Evolutionary conservation across 2,329 filamentous ascomycete genomes (phyloP), one percentile per base, ranked within the genome.

Genomic region (Raffaelea arxii): DNA sequence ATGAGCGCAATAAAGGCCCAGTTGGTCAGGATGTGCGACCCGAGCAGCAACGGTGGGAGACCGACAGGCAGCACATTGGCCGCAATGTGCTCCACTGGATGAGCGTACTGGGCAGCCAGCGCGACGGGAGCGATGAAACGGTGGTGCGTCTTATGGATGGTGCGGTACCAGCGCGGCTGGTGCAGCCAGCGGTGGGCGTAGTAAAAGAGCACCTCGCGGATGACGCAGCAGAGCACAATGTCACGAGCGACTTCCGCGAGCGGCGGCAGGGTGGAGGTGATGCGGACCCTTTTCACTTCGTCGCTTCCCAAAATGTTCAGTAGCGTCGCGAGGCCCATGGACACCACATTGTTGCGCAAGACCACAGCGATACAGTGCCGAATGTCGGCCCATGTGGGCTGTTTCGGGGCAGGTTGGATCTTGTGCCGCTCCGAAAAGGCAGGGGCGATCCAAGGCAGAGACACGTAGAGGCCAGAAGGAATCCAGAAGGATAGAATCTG

Each of bases 81-180:
- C 11, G 75, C 47, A 3, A 79, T 49, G 53, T 78, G 73, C 58
- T 79, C 76, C n/a, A 72, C 48, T 0, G 74, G 74, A 52, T 78
- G 75, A 0, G 74, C 73, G 52, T 75, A 79, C 52, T 78, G 71
- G 2, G 75, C 72, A 0, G 75, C 66, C 5, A 78, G 63, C 0
- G 72, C 69, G 3, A 80, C 68, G 0, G 75, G 75, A 2, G 75
- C 72, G 0, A 68, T 73, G 61, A 77, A 79, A 22, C 62, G 62
- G 60, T 79, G 76, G 54, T 80, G 76, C 21, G 62, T 62, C 52
- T 78, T 78, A 62, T 79, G 76, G 48, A 79, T 67, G 25, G 59
- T 59, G 11, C 58, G 58, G 61, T 78, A 79, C 6, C 76, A 56
- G 6, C 51, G 57, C 0, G 67, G 71, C 6, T 62, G 55, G 58